These are phyloP conservation scores for Fusarium tricinctum DNA, from an alignment of 2,329 filamentous ascomycete species.

Conservation along the genomic window DNA sequence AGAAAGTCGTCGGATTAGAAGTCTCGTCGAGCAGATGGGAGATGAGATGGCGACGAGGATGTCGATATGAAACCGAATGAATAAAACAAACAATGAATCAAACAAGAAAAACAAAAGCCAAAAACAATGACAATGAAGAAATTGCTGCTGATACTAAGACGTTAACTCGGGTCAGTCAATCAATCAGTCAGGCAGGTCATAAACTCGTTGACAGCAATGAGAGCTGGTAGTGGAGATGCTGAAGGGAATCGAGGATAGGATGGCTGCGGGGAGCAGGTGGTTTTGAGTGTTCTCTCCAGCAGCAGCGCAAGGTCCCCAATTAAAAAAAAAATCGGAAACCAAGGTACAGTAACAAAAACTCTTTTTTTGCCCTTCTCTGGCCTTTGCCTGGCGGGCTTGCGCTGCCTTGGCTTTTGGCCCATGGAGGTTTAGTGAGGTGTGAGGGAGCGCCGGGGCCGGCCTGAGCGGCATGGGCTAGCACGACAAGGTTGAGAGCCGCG, in stretches of 20 bases:
- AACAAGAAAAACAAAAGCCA: slow-evolving; percentile 15
- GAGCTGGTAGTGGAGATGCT: slow-evolving; percentile 47
- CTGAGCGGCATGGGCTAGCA: slow-evolving; percentile 49
- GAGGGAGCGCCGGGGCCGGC: slow-evolving; percentile 44
- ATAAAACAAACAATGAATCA: slow-evolving; percentile 13
- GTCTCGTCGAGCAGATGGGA: slow-evolving; percentile 17
- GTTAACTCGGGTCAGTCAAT: slow-evolving; percentile 36
- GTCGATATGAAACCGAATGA: slow-evolving; percentile 13
- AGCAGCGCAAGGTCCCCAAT: slow-evolving; percentile 20
- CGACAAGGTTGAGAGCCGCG: slow-evolving; percentile 51
- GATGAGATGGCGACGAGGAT: neutral
- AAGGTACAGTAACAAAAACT: slow-evolving; percentile 25
- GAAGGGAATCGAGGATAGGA: slow-evolving; percentile 33
- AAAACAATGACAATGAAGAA: slow-evolving; percentile 25
- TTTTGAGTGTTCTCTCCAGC: slow-evolving; percentile 44
- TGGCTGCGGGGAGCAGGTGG: slow-evolving; percentile 47
- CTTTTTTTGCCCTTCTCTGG: slow-evolving; percentile 12
- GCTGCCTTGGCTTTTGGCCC: slow-evolving; percentile 29
- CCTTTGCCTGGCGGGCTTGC: slow-evolving; percentile 8
- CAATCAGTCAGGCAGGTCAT: slow-evolving; percentile 41
- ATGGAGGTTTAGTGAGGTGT: slow-evolving; percentile 31
- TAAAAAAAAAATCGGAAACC: slow-evolving; percentile 26
- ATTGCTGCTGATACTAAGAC: slow-evolving; percentile 46
- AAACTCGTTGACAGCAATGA: slow-evolving; percentile 46
- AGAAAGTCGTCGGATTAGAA: slow-evolving; percentile 32